phyloP scores from a whole-genome alignment of 768 basidiomycete species.

The Megacollybia marginata region DNA sequence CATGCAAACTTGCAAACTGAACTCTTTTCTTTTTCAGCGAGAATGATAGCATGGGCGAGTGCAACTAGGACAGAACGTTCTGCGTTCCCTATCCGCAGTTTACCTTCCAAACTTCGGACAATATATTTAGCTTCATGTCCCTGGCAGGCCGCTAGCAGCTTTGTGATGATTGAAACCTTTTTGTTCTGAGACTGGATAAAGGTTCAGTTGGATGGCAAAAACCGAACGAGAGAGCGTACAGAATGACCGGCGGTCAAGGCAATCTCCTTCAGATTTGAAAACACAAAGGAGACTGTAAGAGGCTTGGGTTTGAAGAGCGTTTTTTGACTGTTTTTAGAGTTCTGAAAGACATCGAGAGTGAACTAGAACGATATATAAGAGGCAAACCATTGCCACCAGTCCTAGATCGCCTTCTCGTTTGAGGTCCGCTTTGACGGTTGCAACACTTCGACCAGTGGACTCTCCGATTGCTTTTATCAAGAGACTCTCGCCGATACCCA shows the following conservation, averaged over 20 bases:
- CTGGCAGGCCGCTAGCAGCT: slow-evolving; percentile 87
- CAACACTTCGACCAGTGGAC: slow-evolving; percentile 83
- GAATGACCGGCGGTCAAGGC: slow-evolving; percentile 80
- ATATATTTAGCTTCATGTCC: slow-evolving; percentile 94
- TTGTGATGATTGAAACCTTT: slow-evolving; percentile 93
- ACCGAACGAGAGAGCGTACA: slow-evolving; percentile 29
- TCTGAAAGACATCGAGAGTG: slow-evolving; percentile 35
- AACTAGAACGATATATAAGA: neutral
- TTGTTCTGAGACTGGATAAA: slow-evolving; percentile 76
- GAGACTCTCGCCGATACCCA: slow-evolving; percentile 93
- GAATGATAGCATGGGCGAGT: slow-evolving; percentile 84
- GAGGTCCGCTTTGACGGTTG: slow-evolving; percentile 82
- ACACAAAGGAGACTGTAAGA: slow-evolving; percentile 82
- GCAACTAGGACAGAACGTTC: slow-evolving; percentile 93
- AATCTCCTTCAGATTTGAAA: slow-evolving; percentile 85
- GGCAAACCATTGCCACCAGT: slow-evolving; percentile 84
- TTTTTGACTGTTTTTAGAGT: slow-evolving; percentile 88
- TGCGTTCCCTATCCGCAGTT: slow-evolving; percentile 93
- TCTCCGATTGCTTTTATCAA: slow-evolving; percentile 94
- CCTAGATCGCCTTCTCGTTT: slow-evolving; percentile 96
- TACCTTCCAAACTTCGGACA: slow-evolving; percentile 91
- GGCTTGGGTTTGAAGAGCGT: slow-evolving; percentile 93
- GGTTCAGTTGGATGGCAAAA: slow-evolving; percentile 3
- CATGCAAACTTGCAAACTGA: slow-evolving; percentile 3
- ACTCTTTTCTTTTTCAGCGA: slow-evolving; percentile 70